Conservation (phyloP, 768 basidiomycete genomes). For the Kwoniella mangroviensis region DNA sequence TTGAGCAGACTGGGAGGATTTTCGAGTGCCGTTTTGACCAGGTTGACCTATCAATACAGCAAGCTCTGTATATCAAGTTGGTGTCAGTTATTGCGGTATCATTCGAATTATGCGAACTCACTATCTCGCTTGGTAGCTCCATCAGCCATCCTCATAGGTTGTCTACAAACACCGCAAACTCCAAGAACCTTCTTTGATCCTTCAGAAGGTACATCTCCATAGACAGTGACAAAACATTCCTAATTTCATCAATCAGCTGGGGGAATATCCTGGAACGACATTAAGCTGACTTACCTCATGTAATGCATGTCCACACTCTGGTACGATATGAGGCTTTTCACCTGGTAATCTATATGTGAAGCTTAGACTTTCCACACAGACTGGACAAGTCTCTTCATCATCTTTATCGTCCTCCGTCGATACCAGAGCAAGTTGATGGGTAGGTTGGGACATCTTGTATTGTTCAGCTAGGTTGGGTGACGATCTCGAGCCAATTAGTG, state of each 20-base stretch:
- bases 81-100: slow-evolving; percentile 17
- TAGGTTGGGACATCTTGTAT: slow-evolving; percentile 27
- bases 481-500: slow-evolving; percentile 29
- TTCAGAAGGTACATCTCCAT: slow-evolving; percentile 78
- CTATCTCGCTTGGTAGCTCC: slow-evolving; percentile 78
- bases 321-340: slow-evolving; percentile 96
- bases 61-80: too few relatives aligned
- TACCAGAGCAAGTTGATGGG: slow-evolving; percentile 47
- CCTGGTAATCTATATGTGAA: slow-evolving; percentile 91
- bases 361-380: slow-evolving; percentile 92
- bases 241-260: slow-evolving; percentile 51
- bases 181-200: slow-evolving; percentile 72
- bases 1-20: slow-evolving; percentile 38
- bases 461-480: slow-evolving; percentile 36
- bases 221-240: slow-evolving; percentile 97
- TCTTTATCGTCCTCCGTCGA: slow-evolving; percentile 47
- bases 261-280: slow-evolving; percentile 53
- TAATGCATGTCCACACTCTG: slow-evolving; percentile 96
- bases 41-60: slow-evolving; percentile 84
- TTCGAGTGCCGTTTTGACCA: slow-evolving; percentile 62
- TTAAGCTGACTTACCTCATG: slow-evolving; percentile 67
- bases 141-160: slow-evolving; percentile 94
- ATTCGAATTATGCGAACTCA: slow-evolving; percentile 58
- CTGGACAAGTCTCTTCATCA: slow-evolving; percentile 90
- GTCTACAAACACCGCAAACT: slow-evolving; percentile 93